These are phyloP conservation scores for Xylaria arbuscula DNA, from an alignment of 2,329 filamentous ascomycete genomes.

Conservation along the genomic window DNA sequence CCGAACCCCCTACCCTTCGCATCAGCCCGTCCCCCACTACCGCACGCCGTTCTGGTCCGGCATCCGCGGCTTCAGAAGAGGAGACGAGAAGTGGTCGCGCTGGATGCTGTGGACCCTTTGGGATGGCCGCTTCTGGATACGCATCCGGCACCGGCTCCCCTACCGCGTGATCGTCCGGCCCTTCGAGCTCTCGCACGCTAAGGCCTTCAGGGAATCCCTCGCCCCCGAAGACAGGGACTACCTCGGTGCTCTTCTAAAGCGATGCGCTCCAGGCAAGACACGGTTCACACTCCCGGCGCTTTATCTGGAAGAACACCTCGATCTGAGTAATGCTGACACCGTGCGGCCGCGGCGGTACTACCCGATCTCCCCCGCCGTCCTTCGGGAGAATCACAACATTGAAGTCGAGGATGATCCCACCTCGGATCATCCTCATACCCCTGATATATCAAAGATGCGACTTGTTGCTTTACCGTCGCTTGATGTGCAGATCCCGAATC, in stretches of 20 bases:
- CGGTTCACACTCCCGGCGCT: constrained; percentile 67
- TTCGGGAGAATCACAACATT: not conserved
- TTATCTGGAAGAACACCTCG: constrained; percentile 57
- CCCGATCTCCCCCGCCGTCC: constrained; percentile 22
- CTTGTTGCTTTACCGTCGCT: constrained; percentile 66
- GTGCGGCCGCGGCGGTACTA: constrained; percentile 35
- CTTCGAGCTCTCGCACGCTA: constrained; percentile 57
- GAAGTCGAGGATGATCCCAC: constrained; percentile 1
- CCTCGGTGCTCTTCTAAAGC: constrained; percentile 59
- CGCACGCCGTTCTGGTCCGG: constrained; percentile 37
- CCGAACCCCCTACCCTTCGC: constrained; percentile 59
- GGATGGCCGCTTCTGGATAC: constrained; percentile 73
- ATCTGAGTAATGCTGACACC: constrained; percentile 31
- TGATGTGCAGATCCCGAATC: constrained; percentile 58
- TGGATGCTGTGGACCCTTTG: constrained; percentile 58
- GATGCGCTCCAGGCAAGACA: constrained; percentile 65
- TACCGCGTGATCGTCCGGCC: constrained; percentile 59
- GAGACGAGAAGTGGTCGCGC: constrained; percentile 40
- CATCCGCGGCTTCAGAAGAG: constrained; percentile 9
- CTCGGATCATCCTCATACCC: constrained; percentile 29
- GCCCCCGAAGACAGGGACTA: constrained; percentile 46
- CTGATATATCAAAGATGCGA: constrained; percentile 49
- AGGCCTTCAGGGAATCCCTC: constrained; percentile 61
- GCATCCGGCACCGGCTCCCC: constrained; percentile 57
- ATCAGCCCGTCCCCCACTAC: constrained; percentile 50